phyloP scores from a whole-genome alignment of 495 filamentous ascomycete species.

The Penicillium coffeae region DNA sequence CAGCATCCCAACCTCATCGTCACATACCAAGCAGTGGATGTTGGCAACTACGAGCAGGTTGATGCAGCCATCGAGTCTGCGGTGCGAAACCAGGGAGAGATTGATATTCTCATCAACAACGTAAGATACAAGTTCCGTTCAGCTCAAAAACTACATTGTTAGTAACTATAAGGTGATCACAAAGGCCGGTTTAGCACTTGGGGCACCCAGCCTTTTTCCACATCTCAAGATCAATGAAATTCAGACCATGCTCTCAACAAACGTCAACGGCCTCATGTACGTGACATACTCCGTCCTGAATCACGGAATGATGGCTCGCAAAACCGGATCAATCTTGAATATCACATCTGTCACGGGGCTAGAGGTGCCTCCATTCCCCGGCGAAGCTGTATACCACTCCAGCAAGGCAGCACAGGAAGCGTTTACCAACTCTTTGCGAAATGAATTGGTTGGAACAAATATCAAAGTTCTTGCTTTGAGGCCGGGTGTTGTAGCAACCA shows the following conservation, averaged over 20 bases:
- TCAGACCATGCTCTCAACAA: constrained; percentile 29
- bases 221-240: constrained; percentile 25
- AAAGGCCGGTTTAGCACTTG: constrained; percentile 34
- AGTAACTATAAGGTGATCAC: neutral
- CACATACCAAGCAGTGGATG: constrained; percentile 18
- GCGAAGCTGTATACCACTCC: constrained; percentile 37
- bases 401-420: constrained; percentile 37
- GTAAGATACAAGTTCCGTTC: constrained; percentile 4
- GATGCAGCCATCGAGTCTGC: constrained; percentile 16
- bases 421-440: constrained; percentile 31
- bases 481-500: constrained; percentile 33
- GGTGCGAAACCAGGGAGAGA: constrained; percentile 16
- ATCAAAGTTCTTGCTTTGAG: constrained; percentile 33
- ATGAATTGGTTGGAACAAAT: constrained; percentile 25
- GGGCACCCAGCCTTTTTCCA: constrained; percentile 26
- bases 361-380: constrained; percentile 30
- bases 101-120: constrained; percentile 39
- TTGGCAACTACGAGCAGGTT: constrained; percentile 22
- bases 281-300: constrained; percentile 31
- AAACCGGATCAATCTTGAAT: constrained; percentile 35
- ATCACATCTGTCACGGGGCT: constrained; percentile 33
- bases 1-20: constrained; percentile 11
- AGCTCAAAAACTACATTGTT: no score
- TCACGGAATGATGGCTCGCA: constrained; percentile 20
- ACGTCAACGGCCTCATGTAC: constrained; percentile 34